Evolutionary conservation across 257 asterid genomes (phyloP), one percentile per base, ranked within the genome.

Genomic region (Craterostigma plantagineum): DNA sequence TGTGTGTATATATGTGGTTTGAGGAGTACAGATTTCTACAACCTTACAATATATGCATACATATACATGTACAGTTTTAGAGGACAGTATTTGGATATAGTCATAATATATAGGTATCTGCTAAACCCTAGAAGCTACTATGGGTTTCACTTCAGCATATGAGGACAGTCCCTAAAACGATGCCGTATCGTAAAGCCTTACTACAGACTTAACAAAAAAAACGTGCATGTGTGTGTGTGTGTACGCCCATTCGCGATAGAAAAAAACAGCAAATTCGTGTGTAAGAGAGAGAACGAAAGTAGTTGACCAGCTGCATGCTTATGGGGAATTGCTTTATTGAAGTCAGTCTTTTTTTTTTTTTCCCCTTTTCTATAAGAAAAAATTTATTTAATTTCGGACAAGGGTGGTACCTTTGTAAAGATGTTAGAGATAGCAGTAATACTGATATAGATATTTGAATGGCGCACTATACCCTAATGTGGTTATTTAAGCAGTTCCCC

Each of bases 271-370:
- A 56, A 27, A 51, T 59, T 10, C 51, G n/a, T n/a, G 53, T 23
- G 38, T 14, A 50, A 57, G 27, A 35, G 49, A 43, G 43, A 45
- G 50, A 36, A 37, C 41, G 37, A 55, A 64, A 58, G 61, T 60
- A 51, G 46, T 72, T 76, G 81, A 71, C 81, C 58, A 47, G 52
- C 7, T 39, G 70, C 78, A 68, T 66, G 77, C 75, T 51, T 63
- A 38, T 59, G 53, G 11, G 51, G 13, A 52, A 56, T 53, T 58
- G 52, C 63, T 46, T 55, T 58, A 40, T 40, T 40, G 17, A 4
- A 40, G 15, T 51, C 48, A 44, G 53, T 62, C 46, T 50, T 37
- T 49, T n/a, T n/a, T n/a, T n/a, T n/a, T n/a, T n/a, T n/a, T n/a
- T n/a, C n/a, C n/a, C n/a, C n/a, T n/a, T 34, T 48, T 34, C 11